Conservation (phyloP, 371 early-diverging fungal genomes). For the Mortierella sp. region DNA sequence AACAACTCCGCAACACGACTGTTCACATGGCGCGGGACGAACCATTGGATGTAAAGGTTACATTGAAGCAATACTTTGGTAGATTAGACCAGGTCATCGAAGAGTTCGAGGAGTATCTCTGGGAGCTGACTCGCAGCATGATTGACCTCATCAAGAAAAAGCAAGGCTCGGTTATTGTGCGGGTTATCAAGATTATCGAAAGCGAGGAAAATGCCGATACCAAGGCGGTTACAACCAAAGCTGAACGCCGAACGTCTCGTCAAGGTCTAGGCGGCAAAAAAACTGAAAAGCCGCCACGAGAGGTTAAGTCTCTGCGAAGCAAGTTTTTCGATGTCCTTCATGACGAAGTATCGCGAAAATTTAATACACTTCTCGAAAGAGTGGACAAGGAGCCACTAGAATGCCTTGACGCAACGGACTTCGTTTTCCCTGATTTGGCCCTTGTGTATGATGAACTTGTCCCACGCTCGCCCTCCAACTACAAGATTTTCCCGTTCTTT, state of each 20-base stretch:
- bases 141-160: slow-evolving; percentile 80
- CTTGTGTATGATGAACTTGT: slow-evolving; percentile 88
- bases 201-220: slow-evolving; percentile 90
- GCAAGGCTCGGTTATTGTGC: slow-evolving; percentile 80
- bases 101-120: slow-evolving; percentile 88
- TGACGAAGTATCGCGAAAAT: slow-evolving; percentile 73
- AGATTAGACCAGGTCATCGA: slow-evolving; percentile 82
- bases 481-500: slow-evolving; percentile 92
- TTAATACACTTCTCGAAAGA: slow-evolving; percentile 66
- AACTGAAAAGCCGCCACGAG: slow-evolving; percentile 70
- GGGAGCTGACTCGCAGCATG: slow-evolving; percentile 83
- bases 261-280: slow-evolving; percentile 62
- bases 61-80: slow-evolving; percentile 85
- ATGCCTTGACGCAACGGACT: slow-evolving; percentile 76
- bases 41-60: slow-evolving; percentile 83
- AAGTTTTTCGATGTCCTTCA: slow-evolving; percentile 83
- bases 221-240: slow-evolving; percentile 67
- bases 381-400: slow-evolving; percentile 67
- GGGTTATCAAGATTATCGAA: slow-evolving; percentile 92
- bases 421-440: slow-evolving; percentile 90
- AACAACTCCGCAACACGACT: slow-evolving; percentile 87
- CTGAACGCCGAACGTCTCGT: slow-evolving; percentile 68
- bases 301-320: slow-evolving; percentile 80
- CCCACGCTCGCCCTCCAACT: slow-evolving; percentile 90
- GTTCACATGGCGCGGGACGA: slow-evolving; percentile 81